Evolutionary conservation across 352 stramenopile species (phyloP), one percentile per base, ranked within the genome.

Genomic region (Pythium rishiriense): DNA sequence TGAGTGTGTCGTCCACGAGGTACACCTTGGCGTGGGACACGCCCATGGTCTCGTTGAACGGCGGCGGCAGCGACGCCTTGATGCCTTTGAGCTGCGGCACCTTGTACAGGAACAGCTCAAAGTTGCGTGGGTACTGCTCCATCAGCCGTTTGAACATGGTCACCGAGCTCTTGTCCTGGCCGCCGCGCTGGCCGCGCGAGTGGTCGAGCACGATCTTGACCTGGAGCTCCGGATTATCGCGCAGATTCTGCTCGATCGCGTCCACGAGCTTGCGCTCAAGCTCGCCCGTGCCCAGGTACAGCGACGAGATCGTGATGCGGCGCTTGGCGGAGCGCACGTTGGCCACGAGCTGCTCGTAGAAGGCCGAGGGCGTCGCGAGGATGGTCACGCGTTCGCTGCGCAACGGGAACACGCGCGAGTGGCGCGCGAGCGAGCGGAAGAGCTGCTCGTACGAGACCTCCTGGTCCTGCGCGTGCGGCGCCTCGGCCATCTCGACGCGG

Each of bases 11-110:
- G 66, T 96, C 87, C 46, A 86, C 80, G 10, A 92, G 58, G 50
- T 96, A 96, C 19, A 91, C 83, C 73, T 96, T 96, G 31, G 85
- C 81, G 56, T 96, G 87, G 6, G 71, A 90, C 12, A 94, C 84
- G 22, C 85, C 85, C 11, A 93, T 73, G n/a, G 83, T 89, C 68
- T 94, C 86, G 49, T 94, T 92, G 52, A 89, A 92, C 5, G 83
- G 85, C 29, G 85, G 80, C 7, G 83, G 83, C 6, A 93, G 64
- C 43, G 72, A 81, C 3, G 80, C 78, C 28, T 79, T 81, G 21
- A 87, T 58, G 1, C 79, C 78, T 15, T 81, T 78, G 1, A 92
- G 79, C 61, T 92, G 83, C 25, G 83, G 83, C 3, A 92, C 81
- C 24, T 84, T 85, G 72, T 90, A 92, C 26, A 92, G 54, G 58